Base-by-base conservation (phyloP, 2,329 filamentous ascomycete species). In the Geoglossum cookeanum region DNA sequence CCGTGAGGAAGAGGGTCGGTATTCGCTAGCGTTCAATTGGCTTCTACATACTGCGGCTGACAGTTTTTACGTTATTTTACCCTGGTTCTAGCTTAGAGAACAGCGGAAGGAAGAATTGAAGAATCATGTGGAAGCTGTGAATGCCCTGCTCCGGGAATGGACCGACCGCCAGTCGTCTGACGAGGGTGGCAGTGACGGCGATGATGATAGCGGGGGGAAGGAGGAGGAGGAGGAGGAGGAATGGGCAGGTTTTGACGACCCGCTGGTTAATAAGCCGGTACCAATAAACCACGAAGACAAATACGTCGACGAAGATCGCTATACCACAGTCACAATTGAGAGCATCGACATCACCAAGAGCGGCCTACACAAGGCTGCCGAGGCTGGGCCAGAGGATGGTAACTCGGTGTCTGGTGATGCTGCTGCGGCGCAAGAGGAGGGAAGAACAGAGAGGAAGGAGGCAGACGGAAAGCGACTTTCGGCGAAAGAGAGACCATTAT, bases 261-360 rank as follows among this genome's bases (percentile, higher is more conserved):
- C 13, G n/a, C 13, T 6, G 17, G 49, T 37, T n/a, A 13, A 22
- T 30, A 22, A 22, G 30, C 68, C 58, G 54, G 75, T 80, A 27
- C 71, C 72, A 5, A 70, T 92, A 49, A 83, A 94, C 66, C 82
- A 87, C 63, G 86, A 95, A 68, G 89, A 91, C 63, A 89, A 97
- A 69, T 98, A 96, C 71, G 80, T 96, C 62, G 92, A 98, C 68
- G 92, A 97, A 68, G 91, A 96, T 69, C 86, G 85, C 67, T 96
- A 88, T 68, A 97, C 92, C 0, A 95, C 88, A 0, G 92, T 98
- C 30, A 96, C 87, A 0, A 83, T 98, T 1, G 91, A 96, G 68
- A 84, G 86, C 9, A 88, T 98, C 63, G 84, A 84, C 61, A 78
- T 94, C 15, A 83, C 85, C 11, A 80, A 80, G 62, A 81, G 89